These are phyloP conservation scores for Sergeia podlipaevii DNA, from an alignment of 208 protist species.

Conservation along the genomic window DNA sequence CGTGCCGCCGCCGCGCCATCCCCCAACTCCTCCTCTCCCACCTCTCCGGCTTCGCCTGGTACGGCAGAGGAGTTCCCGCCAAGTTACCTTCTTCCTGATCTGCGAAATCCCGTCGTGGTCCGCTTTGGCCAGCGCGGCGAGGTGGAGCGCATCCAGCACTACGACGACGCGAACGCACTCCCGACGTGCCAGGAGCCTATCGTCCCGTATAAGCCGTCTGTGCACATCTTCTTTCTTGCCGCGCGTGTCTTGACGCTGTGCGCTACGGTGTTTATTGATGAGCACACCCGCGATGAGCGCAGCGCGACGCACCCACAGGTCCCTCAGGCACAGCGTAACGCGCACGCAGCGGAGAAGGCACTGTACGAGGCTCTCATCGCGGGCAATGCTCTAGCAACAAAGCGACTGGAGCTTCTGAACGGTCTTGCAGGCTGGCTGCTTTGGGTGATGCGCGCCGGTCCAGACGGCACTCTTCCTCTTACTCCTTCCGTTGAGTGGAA, in stretches of 20 bases:
- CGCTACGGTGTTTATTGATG: slow-evolving; percentile 52
- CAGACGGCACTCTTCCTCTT: slow-evolving; percentile 38
- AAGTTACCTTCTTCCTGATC: no score
- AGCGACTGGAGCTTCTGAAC: slow-evolving; percentile 65
- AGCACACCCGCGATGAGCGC: slow-evolving; percentile 47
- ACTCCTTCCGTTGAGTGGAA: slow-evolving; percentile 58
- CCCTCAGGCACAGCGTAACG: slow-evolving; percentile 34
- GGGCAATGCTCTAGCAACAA: slow-evolving; percentile 27
- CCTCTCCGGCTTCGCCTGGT: slow-evolving; percentile 36
- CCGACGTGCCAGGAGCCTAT: slow-evolving; percentile 21
- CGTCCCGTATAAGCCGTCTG: slow-evolving; percentile 47
- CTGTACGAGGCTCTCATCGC: slow-evolving; percentile 64
- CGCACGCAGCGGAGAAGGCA: slow-evolving; percentile 42
- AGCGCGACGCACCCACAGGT: slow-evolving; percentile 46
- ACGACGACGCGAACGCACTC: slow-evolving; percentile 46
- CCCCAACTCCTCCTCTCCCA: slow-evolving; percentile 51
- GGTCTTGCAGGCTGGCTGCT: slow-evolving; percentile 78
- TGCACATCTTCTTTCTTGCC: slow-evolving; percentile 84
- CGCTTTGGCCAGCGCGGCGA: slow-evolving; percentile 39
- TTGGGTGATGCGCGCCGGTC: slow-evolving; percentile 49
- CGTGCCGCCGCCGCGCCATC: slow-evolving; percentile 7
- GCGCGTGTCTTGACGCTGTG: slow-evolving; percentile 50
- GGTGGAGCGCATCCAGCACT: slow-evolving; percentile 78
- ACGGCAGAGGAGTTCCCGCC: no score
- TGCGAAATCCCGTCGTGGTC: slow-evolving; percentile 35